A percentile compares a stretch with the other conserved stretches of the same genome.
phyloP scores from a whole-genome alignment of 768 basidiomycete genomes.

The Mycena indigotica region DNA sequence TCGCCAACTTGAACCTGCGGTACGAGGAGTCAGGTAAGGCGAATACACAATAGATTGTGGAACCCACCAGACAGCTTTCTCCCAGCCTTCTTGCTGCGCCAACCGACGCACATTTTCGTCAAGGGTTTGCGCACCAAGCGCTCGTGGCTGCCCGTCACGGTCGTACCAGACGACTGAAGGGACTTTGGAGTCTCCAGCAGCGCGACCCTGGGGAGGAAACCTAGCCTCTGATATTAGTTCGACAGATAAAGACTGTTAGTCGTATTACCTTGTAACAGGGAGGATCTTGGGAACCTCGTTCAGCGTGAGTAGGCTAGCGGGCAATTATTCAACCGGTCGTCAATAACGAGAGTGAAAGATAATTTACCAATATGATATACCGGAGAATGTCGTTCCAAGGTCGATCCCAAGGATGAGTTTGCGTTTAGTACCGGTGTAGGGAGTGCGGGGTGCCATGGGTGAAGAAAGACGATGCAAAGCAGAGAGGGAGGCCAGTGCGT shows the following conservation, averaged over 20 bases:
- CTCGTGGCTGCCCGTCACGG: conserved; percentile 10
- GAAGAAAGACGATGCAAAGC: not conserved
- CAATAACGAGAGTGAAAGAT: not conserved
- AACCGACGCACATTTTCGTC: not conserved
- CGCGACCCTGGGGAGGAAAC: conserved; percentile 6
- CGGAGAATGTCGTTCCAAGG: not conserved
- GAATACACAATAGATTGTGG: not conserved
- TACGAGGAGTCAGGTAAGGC: not conserved
- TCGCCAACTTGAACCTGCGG: conserved; percentile 45
- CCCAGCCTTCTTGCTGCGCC: conserved; percentile 12
- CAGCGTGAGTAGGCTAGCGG: conserved; percentile 36
- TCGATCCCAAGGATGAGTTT: not conserved
- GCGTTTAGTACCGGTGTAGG: not conserved
- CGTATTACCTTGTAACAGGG: conserved; percentile 36
- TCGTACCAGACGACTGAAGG: conserved; percentile 21
- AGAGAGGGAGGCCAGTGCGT: not conserved
- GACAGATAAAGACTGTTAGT: conserved; percentile 2
- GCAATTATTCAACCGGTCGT: not conserved
- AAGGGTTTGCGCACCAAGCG: conserved; percentile 19
- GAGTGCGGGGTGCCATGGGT: not conserved
- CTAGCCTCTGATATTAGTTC: not conserved
- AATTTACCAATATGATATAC: not conserved
- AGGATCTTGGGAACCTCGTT: conserved; percentile 35
- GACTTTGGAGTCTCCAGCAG: conserved; percentile 18
- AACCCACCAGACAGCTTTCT: conserved; percentile 11